A percentile compares a stretch with the other conserved stretches of the same genome.
Conservation (phyloP, 1,284 basidiomycete species). For the Boletus sp. region DNA sequence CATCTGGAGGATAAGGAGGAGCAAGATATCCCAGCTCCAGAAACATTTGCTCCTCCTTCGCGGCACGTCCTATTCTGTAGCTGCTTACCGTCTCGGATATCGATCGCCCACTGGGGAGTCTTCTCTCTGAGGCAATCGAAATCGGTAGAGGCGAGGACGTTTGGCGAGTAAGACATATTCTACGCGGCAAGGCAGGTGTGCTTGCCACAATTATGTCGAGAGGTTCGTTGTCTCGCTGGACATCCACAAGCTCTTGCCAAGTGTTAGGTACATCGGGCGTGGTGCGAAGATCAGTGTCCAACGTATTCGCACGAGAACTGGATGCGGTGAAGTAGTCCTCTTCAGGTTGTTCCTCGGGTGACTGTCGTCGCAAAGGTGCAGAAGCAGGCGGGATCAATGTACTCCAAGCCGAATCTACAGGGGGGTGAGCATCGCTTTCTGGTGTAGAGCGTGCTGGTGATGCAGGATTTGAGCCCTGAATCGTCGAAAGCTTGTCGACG, state of each 20-base stretch:
- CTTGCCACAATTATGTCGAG: constrained; percentile 21
- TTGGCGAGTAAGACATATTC: constrained; percentile 55
- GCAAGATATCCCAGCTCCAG: constrained; percentile 66
- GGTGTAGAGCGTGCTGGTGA: constrained; percentile 21
- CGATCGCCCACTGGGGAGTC: constrained; percentile 38
- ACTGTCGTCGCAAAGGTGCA: constrained; percentile 24
- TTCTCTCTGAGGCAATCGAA: constrained; percentile 38
- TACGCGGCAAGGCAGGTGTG: constrained; percentile 46
- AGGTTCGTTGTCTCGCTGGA: constrained; percentile 27
- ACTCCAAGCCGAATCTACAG: constrained; percentile 12
- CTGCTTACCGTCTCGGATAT: constrained; percentile 34
- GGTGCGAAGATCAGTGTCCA: constrained; percentile 19
- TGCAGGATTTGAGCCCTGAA: constrained; percentile 26
- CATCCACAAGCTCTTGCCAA: constrained; percentile 28
- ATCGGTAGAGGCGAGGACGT: constrained; percentile 55
- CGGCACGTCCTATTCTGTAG: constrained; percentile 42
- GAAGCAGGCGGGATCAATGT: constrained; percentile 13
- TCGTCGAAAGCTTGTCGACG: constrained; percentile 16
- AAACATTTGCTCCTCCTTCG: constrained; percentile 62
- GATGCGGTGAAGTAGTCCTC: constrained; percentile 34
- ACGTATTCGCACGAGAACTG: constrained; percentile 24
- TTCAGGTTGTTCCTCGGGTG: constrained; percentile 24
- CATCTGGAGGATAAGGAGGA: constrained; percentile 78
- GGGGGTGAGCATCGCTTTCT: constrained; percentile 7
- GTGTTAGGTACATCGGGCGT: constrained; percentile 19